A percentile compares a stretch with the other conserved stretches of the same genome.
Conservation (phyloP, 2,329 filamentous ascomycete genomes). For the Chalaropsis ovoidea region DNA sequence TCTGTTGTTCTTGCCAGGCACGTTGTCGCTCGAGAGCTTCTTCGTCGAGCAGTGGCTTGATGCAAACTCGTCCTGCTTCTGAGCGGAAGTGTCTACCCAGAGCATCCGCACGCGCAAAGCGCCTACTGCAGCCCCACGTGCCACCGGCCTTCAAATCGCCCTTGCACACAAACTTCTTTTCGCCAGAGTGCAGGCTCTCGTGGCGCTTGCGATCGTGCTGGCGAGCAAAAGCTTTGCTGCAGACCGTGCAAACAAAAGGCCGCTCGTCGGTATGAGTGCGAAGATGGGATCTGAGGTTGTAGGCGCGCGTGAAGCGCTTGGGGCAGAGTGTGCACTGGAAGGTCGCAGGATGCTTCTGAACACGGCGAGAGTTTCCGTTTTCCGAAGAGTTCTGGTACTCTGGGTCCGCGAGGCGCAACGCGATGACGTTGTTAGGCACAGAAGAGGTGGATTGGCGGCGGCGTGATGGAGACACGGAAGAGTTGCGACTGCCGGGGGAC, state of each 20-base stretch:
- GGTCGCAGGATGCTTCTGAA: constrained; percentile 93
- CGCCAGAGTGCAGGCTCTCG: constrained; percentile 88
- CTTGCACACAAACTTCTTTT: constrained; percentile 97
- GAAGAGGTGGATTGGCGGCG: constrained; percentile 54
- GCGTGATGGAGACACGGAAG: constrained; percentile 32
- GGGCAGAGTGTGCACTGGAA: constrained; percentile 92
- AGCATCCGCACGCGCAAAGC: constrained; percentile 91
- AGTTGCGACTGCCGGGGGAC: constrained; percentile 48
- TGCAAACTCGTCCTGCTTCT: constrained; percentile 90
- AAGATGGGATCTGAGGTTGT: constrained; percentile 89
- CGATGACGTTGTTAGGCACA: constrained; percentile 57
- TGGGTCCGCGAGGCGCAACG: constrained; percentile 83
- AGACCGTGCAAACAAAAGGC: constrained; percentile 93
- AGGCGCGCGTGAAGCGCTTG: constrained; percentile 91
- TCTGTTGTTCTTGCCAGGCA: constrained; percentile 60
- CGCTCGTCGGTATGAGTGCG: constrained; percentile 95
- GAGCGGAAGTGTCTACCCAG: constrained; percentile 90
- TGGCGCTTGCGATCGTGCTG: constrained; percentile 97
- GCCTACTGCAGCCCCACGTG: constrained; percentile 84
- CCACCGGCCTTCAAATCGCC: constrained; percentile 74
- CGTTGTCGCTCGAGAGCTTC: constrained; percentile 76
- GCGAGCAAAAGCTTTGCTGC: constrained; percentile 90
- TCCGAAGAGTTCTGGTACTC: constrained; percentile 61
- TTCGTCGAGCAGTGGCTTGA: constrained; percentile 93
- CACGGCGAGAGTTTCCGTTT: constrained; percentile 59